phyloP scores from a whole-genome alignment of 2,329 filamentous ascomycete genomes.

The Lachnellula arida region DNA sequence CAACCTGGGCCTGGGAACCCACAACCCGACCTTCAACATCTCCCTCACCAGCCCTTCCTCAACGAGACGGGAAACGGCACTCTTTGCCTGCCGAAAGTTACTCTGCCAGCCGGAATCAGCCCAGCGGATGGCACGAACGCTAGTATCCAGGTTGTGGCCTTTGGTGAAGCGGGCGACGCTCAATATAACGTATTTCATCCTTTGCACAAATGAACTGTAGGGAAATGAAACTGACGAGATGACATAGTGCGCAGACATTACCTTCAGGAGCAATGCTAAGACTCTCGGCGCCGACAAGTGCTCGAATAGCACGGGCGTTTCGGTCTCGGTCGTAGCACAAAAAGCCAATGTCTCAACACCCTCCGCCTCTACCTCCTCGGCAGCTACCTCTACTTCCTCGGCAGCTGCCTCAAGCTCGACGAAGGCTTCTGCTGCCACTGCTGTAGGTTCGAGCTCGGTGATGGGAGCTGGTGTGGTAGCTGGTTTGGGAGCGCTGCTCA shows the following conservation, averaged over 20 bases:
- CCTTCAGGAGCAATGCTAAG: slow-evolving; percentile 51
- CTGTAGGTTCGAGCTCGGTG: not conserved
- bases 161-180: slow-evolving; percentile 52
- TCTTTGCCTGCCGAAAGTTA: slow-evolving; percentile 60
- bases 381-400: not conserved
- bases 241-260: slow-evolving; percentile 66
- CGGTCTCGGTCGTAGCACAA: slow-evolving; percentile 34
- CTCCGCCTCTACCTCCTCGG: not conserved
- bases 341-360: slow-evolving; percentile 3
- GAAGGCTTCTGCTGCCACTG: not conserved
- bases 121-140: slow-evolving; percentile 57
- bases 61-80: slow-evolving; percentile 56
- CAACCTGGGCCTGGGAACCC: slow-evolving; percentile 46
- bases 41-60: slow-evolving; percentile 55
- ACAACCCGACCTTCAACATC: slow-evolving; percentile 62
- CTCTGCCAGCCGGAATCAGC: slow-evolving; percentile 46
- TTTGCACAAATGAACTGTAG: not conserved
- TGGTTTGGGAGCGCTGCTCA: slow-evolving; percentile 1
- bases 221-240: slow-evolving; percentile 11
- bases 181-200: slow-evolving; percentile 56
- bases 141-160: slow-evolving; percentile 65
- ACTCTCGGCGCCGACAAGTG: slow-evolving; percentile 46
- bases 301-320: slow-evolving; percentile 53
- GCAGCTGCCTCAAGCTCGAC: not conserved
- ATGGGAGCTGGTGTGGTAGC: not conserved